Conservation (phyloP, 352 stramenopile species). For the Phytophthora macrochlamydospora region DNA sequence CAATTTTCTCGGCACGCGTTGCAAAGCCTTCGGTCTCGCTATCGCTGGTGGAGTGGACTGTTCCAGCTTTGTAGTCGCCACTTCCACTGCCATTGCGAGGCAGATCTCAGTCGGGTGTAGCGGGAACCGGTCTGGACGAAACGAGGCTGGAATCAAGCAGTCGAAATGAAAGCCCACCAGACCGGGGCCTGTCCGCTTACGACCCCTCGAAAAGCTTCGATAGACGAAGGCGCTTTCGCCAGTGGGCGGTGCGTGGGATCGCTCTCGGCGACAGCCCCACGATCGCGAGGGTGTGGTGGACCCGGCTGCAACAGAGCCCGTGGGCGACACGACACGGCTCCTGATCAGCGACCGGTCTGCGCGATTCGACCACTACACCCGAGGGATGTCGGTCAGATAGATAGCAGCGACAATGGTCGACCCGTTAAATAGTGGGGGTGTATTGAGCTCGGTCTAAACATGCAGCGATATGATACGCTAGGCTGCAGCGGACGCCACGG, state of each 20-base stretch:
- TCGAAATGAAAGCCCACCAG: neutral
- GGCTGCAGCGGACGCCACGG: constrained; percentile 4
- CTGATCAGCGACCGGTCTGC: too few species aligned
- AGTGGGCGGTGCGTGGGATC: neutral
- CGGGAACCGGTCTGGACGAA: neutral
- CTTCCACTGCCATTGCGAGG: neutral
- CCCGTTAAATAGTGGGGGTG: neutral
- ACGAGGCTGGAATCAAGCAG: neutral
- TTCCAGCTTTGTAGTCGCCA: neutral
- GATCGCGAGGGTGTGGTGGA: neutral
- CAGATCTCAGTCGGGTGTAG: neutral
- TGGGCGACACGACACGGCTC: neutral
- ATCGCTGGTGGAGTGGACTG: neutral
- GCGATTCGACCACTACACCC: neutral
- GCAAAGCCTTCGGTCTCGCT: neutral
- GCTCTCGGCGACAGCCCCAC: neutral
- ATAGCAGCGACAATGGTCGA: neutral
- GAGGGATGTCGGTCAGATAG: neutral
- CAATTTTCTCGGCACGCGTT: neutral
- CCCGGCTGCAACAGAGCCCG: neutral
- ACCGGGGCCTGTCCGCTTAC: neutral
- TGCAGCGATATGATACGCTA: constrained; percentile 25
- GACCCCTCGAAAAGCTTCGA: neutral
- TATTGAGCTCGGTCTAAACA: neutral
- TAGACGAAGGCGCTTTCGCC: neutral